Base-by-base conservation (phyloP, 2,329 filamentous ascomycete genomes). In the Cladosporium sphaerospermum region DNA sequence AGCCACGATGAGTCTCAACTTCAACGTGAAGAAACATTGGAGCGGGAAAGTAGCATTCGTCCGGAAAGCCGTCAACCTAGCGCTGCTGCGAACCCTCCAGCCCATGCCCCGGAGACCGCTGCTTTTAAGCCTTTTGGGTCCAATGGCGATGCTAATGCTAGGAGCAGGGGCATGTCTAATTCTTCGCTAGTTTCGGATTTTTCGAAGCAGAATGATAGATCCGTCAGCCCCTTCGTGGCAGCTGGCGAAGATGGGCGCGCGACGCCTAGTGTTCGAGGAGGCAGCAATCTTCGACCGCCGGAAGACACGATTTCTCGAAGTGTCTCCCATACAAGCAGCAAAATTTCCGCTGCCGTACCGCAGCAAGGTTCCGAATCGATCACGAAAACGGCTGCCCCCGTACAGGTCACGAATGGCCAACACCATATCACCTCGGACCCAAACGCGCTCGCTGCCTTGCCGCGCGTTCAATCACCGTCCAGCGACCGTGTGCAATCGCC, bases 1-100 rank as follows among this genome's bases (percentile, higher is more conserved):
- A 95, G 88, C 66, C 89, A 96, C 64, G 93, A 97, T 65, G 81
- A 92, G 68, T 78, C 78, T 57, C 87, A 86, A 0, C 77, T 95
- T n/a, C 73, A 76, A 44, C 73, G 81, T 3, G 81, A 84, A 65
- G 68, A 78, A 49, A 75, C 77, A 9, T 18, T 49, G 23, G 41
- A 50, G 16, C 47, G 45, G 46, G 48, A 37, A 4, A 40, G 32
- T 9, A 51, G 48, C 31, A 19, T 37, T 28, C 48, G 48, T 2
- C 48, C 48, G 36, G 48, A 44, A 33, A 51, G 48, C 18, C 39
- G 48, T 18, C 31, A 51, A 16, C 48, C 48, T 1, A 28, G 8
- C 28, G 28, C 16, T 28, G 37, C 16, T n/a, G 39, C 10, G 14
- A 14, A 14, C 13, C 4, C 23, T 28, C 10, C n/a, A 5, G 19